A percentile compares a stretch with the other conserved stretches of the same genome.
Conservation (phyloP, 345 rosid species). For the Linum usitatissimum region DNA sequence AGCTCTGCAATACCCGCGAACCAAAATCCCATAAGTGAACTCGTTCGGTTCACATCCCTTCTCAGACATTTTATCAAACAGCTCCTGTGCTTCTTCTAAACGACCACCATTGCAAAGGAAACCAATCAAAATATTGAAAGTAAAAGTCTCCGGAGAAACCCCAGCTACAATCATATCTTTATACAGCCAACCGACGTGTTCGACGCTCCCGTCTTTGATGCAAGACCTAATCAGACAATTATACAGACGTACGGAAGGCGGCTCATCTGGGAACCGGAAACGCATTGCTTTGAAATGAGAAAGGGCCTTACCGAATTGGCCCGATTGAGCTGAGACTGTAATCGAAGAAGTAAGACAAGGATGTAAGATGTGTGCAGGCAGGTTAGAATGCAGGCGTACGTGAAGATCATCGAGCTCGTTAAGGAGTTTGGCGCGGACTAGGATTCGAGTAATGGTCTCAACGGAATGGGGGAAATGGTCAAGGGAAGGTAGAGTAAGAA, state of each 20-base stretch:
- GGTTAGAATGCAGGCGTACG: constrained; percentile 32
- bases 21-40: constrained; percentile 70
- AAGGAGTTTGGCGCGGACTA: constrained; percentile 50
- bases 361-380: constrained; percentile 12
- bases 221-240: constrained; percentile 50
- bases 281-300: constrained; percentile 51
- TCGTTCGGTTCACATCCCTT: constrained; percentile 74
- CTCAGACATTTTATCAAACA: constrained; percentile 82
- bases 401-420: constrained; percentile 61
- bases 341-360: constrained; percentile 38
- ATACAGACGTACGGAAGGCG: constrained; percentile 42
- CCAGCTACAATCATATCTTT: constrained; percentile 57
- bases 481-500: constrained; percentile 32
- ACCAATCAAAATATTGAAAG: constrained; percentile 63
- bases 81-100: constrained; percentile 50
- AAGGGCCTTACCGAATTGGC: constrained; percentile 37
- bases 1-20: constrained; percentile 74
- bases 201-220: constrained; percentile 32
- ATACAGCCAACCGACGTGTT: constrained; percentile 57
- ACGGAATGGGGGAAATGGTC: constrained; percentile 21
- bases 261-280: constrained; percentile 32
- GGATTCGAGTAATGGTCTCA: constrained; percentile 53
- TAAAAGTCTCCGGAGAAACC: constrained; percentile 63
- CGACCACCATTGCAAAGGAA: constrained; percentile 56
- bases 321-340: constrained; percentile 38